Conservation (phyloP, 2,329 filamentous ascomycete species). For the Fusarium globosum region DNA sequence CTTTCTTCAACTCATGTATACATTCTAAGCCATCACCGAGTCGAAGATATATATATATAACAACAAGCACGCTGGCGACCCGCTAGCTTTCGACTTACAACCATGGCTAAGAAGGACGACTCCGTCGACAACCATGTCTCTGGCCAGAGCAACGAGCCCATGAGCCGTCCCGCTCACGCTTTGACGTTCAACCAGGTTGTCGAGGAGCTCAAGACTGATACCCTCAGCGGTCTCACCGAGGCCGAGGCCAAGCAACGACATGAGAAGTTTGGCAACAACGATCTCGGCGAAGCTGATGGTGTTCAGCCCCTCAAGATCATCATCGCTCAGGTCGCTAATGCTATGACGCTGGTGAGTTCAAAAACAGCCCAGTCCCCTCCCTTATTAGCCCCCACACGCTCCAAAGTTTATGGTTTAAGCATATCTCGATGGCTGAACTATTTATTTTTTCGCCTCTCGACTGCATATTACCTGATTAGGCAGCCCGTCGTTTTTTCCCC, state of each 20-base stretch:
- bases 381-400: constrained; percentile 10
- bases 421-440: constrained; percentile 21
- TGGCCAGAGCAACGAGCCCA: constrained; percentile 50
- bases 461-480: constrained; percentile 55
- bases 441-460: constrained; percentile 44
- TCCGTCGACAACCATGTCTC: constrained; percentile 44
- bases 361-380: neutral
- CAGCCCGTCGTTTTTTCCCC: constrained; percentile 53
- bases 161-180: constrained; percentile 68
- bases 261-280: constrained; percentile 67
- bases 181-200: constrained; percentile 61
- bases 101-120: constrained; percentile 40
- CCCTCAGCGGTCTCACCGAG: constrained; percentile 64
- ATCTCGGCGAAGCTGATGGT: constrained; percentile 59
- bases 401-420: constrained; percentile 20
- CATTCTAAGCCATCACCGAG: constrained; percentile 1
- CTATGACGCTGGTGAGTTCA: constrained; percentile 70
- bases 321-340: constrained; percentile 74
- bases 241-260: constrained; percentile 63
- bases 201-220: constrained; percentile 63
- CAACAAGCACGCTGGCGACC: constrained; percentile 25
- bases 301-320: constrained; percentile 69
- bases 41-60: neutral
- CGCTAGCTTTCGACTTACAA: constrained; percentile 22
- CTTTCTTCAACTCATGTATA: neutral